These are phyloP conservation scores for Sphaerosporella brunnea DNA, from an alignment of 495 filamentous ascomycete genomes.

Conservation along the genomic window DNA sequence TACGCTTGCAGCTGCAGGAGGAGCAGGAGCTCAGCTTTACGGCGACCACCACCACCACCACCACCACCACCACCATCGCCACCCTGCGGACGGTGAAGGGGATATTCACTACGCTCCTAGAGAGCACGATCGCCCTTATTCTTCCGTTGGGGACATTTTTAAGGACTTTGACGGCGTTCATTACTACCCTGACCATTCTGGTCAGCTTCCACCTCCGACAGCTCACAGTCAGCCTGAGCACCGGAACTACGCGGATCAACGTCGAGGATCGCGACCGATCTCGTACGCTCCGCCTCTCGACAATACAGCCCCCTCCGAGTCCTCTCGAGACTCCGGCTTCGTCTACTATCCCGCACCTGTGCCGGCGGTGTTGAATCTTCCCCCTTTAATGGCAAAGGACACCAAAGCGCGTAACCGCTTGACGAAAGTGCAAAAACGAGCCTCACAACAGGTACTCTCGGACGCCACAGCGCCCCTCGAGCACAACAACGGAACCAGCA, in stretches of 20 bases:
- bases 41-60: background rate
- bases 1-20: no score
- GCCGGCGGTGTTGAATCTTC: constrained; percentile 79
- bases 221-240: constrained; percentile 25
- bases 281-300: constrained; percentile 1
- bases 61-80: no score
- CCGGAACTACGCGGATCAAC: constrained; percentile 14
- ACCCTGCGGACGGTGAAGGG: no score
- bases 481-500: background rate
- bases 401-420: background rate
- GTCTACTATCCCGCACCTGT: constrained; percentile 92
- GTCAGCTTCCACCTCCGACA: constrained; percentile 12
- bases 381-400: constrained; percentile 35
- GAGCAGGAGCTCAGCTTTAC: no score
- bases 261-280: constrained; percentile 11
- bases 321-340: constrained; percentile 37
- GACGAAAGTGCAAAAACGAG: constrained; percentile 5
- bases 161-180: constrained; percentile 90
- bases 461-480: constrained; percentile 16
- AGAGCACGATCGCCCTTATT: background rate
- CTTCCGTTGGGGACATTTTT: constrained; percentile 40
- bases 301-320: constrained; percentile 10
- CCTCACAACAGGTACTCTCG: constrained; percentile 15
- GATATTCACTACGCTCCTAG: constrained; percentile 1
- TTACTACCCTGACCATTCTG: constrained; percentile 34